These are phyloP conservation scores for Podaxis rugospora DNA, from an alignment of 768 basidiomycete genomes.

Conservation along the genomic window DNA sequence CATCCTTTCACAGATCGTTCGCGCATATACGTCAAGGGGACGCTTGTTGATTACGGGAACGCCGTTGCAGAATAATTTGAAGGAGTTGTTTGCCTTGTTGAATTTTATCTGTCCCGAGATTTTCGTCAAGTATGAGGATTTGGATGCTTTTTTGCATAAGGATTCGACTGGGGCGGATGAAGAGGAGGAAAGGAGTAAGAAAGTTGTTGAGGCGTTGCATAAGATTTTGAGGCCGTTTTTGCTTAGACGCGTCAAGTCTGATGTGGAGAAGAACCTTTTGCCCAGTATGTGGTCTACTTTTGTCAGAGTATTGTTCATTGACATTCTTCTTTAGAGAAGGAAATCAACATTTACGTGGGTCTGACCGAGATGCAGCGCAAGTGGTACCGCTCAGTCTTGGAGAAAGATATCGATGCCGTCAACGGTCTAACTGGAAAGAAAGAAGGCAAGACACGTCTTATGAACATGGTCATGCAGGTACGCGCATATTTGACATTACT, in stretches of 20 bases:
- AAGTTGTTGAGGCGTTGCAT: slow-evolving; percentile 94
- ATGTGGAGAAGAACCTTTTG: slow-evolving; percentile 93
- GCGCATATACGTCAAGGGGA: slow-evolving; percentile 84
- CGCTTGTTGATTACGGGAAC: slow-evolving; percentile 95
- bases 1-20: slow-evolving; percentile 90
- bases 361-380: slow-evolving; percentile 97
- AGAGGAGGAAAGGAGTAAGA: slow-evolving; percentile 84
- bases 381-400: slow-evolving; percentile 94
- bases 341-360: slow-evolving; percentile 97
- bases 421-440: slow-evolving; percentile 98
- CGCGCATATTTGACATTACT: not conserved
- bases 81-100: slow-evolving; percentile 87
- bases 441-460: slow-evolving; percentile 94
- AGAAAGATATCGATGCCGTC: slow-evolving; percentile 98
- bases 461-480: slow-evolving; percentile 99
- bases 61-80: slow-evolving; percentile 93
- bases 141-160: slow-evolving; percentile 93
- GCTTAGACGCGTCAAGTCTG: slow-evolving; percentile 88
- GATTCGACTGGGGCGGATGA: slow-evolving; percentile 63
- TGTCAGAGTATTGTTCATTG: not conserved
- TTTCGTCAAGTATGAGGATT: slow-evolving; percentile 85
- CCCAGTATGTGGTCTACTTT: slow-evolving; percentile 53
- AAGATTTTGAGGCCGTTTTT: slow-evolving; percentile 96
- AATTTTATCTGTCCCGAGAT: slow-evolving; percentile 98
- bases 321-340: slow-evolving; percentile 65